Conservation (phyloP, 148 eudicot species). For the Bassia scoparia region DNA sequence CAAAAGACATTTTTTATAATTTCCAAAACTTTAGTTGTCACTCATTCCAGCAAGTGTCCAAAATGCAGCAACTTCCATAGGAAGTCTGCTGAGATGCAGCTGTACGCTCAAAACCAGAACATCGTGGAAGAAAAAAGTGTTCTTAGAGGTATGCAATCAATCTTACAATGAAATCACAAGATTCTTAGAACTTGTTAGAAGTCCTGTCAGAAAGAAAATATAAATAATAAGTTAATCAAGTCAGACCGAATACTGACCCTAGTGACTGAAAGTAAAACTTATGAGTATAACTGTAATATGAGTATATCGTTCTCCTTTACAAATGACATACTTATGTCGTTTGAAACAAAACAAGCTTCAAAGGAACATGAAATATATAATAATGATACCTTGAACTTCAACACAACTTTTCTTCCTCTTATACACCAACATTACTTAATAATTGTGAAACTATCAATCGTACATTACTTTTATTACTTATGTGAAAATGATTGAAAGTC, state of each 20-base stretch:
- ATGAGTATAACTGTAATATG: no score
- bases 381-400: neutral
- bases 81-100: neutral
- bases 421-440: neutral
- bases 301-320: neutral
- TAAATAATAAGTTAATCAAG: neutral
- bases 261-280: slow-evolving; percentile 73
- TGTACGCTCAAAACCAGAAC: neutral
- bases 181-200: neutral
- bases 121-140: neutral
- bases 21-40: neutral
- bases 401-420: neutral
- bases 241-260: slow-evolving; percentile 61
- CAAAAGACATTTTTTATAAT: neutral
- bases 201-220: neutral
- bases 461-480: neutral
- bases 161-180: slow-evolving; percentile 1
- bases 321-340: slow-evolving; percentile 2
- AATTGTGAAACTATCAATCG: neutral
- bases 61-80: neutral
- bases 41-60: neutral
- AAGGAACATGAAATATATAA: neutral
- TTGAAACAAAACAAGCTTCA: neutral
- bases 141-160: no score
- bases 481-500: neutral